Base-by-base conservation (phyloP, 2,329 filamentous ascomycete genomes). In the Xylaria sp. region DNA sequence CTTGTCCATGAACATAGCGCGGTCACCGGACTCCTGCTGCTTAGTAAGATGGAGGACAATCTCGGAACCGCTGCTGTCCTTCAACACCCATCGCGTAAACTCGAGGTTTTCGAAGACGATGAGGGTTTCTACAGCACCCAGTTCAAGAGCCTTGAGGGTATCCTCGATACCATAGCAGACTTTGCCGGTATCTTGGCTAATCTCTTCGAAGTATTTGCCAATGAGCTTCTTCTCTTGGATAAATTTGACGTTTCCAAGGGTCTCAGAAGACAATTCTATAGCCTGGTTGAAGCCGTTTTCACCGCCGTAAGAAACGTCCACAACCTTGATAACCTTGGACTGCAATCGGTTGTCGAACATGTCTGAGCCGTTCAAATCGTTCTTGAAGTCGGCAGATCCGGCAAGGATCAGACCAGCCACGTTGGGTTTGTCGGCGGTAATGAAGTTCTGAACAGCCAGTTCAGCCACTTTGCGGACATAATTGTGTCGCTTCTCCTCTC, bases 161-260 rank as follows among this genome's bases (percentile, higher is more conserved):
- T 99, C 96, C 1, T 98, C 95, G 66, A 99, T 90, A 84, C 95
- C 93, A 78, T 99, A 99, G 84, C 95, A 99, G 71, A 99, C 89
- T 76, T 93, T 95, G 71, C 95, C 95, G 55, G 91, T 97, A 76
- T 99, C 95, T 80, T 97, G 93, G 78, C 92, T 97, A 75, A 99
- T 98, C 80, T 99, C 94, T 78, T 99, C 94, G 74, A 99, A 99
- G 84, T 99, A 99, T 77, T 92, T 93, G 78, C 94, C 94, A 75
- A 99, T 99, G 67, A 99, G 88, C 84, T 97, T 99, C 90, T 99
- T 99, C 86, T 99, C 95, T 81, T 99, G 95, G 78, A 99, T 97
- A 79, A 99, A 99, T 82, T 99, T 99, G 86, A 99, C 95, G 77
- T 98, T 99, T 80, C 94, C 92, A 50, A 99, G 87, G 7, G 95